Conservation (phyloP, 202 grass and related monocot genomes). For the Brachypodium distachyon region DNA sequence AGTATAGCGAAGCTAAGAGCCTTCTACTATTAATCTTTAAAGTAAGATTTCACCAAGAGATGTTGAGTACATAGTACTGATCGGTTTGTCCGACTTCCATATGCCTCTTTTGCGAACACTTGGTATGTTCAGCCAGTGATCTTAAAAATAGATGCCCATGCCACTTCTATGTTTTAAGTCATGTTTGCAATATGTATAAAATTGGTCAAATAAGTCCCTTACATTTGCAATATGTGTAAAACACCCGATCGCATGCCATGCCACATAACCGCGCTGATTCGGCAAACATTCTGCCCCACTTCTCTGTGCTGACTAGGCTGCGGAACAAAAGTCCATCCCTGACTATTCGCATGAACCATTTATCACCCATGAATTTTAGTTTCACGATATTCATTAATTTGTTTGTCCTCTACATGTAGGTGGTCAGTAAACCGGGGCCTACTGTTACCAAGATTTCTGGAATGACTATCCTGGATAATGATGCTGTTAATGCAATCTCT, state of each 20-base stretch:
- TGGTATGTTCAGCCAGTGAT: background rate
- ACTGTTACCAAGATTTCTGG: constrained; percentile 82
- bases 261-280: background rate
- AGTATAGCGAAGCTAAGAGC: background rate
- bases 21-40: background rate
- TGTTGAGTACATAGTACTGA: background rate
- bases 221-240: background rate
- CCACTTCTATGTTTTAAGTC: background rate
- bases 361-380: background rate
- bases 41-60: background rate
- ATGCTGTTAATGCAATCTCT: constrained; percentile 78
- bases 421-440: constrained; percentile 65
- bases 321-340: background rate
- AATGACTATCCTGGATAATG: constrained; percentile 72
- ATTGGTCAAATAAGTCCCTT: no score
- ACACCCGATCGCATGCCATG: background rate
- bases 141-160: background rate
- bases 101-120: background rate
- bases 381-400: constrained; percentile 5
- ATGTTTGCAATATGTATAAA: background rate
- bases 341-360: background rate
- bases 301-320: background rate
- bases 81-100: background rate
- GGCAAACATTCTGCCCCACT: background rate
- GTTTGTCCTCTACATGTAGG: constrained; percentile 42